Conservation (phyloP, 345 rosid genomes). For the Moricandia arvensis region DNA sequence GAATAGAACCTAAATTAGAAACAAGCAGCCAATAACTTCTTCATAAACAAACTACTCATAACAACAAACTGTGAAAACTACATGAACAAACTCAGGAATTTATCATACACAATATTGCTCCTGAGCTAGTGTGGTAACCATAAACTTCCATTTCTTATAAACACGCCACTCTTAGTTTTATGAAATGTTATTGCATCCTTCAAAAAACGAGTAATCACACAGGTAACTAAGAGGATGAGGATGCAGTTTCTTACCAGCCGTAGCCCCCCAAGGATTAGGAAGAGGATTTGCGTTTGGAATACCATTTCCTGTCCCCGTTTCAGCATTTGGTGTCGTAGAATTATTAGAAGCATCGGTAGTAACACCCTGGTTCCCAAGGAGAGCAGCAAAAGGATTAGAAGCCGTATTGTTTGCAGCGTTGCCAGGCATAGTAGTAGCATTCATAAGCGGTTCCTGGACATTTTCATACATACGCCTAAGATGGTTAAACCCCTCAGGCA, state of each 20-base stretch:
- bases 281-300: constrained; percentile 80
- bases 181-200: not conserved
- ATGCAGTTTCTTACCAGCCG: constrained; percentile 42
- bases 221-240: constrained; percentile 3
- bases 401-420: constrained; percentile 47
- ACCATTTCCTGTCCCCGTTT: constrained; percentile 47
- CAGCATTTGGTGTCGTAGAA: constrained; percentile 47
- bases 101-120: not conserved
- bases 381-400: constrained; percentile 66
- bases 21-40: constrained; percentile 14
- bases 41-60: not conserved
- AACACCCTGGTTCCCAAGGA: constrained; percentile 52
- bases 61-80: not conserved
- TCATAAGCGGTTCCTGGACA: constrained; percentile 79
- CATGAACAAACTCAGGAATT: not conserved
- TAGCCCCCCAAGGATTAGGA: constrained; percentile 78
- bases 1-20: not conserved
- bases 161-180: not conserved
- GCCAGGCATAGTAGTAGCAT: constrained; percentile 74
- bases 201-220: not conserved
- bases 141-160: constrained; percentile 9
- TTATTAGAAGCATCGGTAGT: constrained; percentile 48
- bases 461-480: constrained; percentile 92
- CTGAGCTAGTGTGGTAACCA: not conserved
- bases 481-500: constrained; percentile 87